Evolutionary conservation across 768 basidiomycete species (phyloP), one percentile per base, ranked within the genome.

Genomic region (Xerocomus spinulosus): DNA sequence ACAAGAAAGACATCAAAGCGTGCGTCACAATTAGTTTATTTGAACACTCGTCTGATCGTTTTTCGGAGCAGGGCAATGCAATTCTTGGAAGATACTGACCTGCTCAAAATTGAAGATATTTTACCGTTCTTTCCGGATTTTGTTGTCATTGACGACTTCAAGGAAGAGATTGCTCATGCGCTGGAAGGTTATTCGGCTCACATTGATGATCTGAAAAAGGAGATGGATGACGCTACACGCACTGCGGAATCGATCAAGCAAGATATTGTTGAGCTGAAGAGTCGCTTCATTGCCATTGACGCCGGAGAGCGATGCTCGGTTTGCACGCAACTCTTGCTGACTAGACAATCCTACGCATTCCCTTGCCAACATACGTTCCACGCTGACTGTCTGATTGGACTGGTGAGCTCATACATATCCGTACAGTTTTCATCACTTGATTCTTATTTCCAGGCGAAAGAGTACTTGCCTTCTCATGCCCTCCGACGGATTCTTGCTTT

Each of bases 81-180:
- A 18, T 97, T 99, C 73, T 74, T 98, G 57, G 93, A 98, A 64
- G 85, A 91, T 53, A 95, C 96, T 0, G 85, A 91, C 57, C 71
- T 98, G 29, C 80, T 99, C 62, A 97, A 97, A 70, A 95, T 99
- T 54, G 96, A 99, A 63, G 96, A 99, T 62, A 96, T 99, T 52
- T 72, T 99, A 15, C 96, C 96, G 5, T 99, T 98, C 83, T 98
- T 99, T 82, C 95, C 96, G 2, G 95, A 98, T 70, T 99, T 99
- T 63, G 92, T 95, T 12, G 90, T 97, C 50, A 97, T 99, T 55
- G 96, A 98, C 63, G 96, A 98, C 64, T 98, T 99, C 79, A 99
- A 99, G 67, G 90, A 95, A 58, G 95, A 98, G 69, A 98, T 98
- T 55, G 95, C 94, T 42, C 85, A 85, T 51, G 96, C 96, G 0